Conservation (phyloP, 1,284 basidiomycete genomes). For the Nidula niveotomentosa region DNA sequence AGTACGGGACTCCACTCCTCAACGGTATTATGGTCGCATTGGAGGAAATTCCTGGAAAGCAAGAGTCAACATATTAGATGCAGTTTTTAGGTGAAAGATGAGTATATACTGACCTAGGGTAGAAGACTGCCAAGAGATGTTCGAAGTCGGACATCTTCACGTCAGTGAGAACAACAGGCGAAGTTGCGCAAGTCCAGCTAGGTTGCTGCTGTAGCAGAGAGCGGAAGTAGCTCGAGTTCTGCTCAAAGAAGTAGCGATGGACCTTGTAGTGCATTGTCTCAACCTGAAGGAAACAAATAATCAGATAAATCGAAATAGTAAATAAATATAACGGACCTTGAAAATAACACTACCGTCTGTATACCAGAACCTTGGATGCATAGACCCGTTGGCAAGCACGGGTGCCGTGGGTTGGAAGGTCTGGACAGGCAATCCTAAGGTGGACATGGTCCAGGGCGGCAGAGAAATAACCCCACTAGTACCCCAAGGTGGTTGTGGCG, state of each 20-base stretch:
- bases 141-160: slow-evolving; percentile 25
- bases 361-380: too few species aligned
- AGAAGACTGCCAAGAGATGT: slow-evolving; percentile 28
- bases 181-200: neutral
- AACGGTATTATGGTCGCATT: slow-evolving; percentile 24
- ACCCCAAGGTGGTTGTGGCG: too few species aligned
- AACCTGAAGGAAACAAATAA: slow-evolving; percentile 11
- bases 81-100: neutral
- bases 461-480: too few species aligned
- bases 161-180: slow-evolving; percentile 14
- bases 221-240: slow-evolving; percentile 27
- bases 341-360: slow-evolving; percentile 7
- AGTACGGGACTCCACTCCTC: slow-evolving; percentile 38
- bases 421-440: too few species aligned
- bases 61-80: neutral
- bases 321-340: slow-evolving; percentile 6
- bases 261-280: slow-evolving; percentile 18
- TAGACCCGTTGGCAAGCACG: too few species aligned
- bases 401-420: too few species aligned
- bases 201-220: slow-evolving; percentile 5
- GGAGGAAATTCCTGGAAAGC: slow-evolving; percentile 23
- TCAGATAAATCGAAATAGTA: neutral
- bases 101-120: slow-evolving; percentile 27
- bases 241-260: slow-evolving; percentile 26
- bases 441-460: too few species aligned